phyloP scores from a whole-genome alignment of 1,139 yeast genomes.

The Hemisphaericaspora lyxosophila region DNA sequence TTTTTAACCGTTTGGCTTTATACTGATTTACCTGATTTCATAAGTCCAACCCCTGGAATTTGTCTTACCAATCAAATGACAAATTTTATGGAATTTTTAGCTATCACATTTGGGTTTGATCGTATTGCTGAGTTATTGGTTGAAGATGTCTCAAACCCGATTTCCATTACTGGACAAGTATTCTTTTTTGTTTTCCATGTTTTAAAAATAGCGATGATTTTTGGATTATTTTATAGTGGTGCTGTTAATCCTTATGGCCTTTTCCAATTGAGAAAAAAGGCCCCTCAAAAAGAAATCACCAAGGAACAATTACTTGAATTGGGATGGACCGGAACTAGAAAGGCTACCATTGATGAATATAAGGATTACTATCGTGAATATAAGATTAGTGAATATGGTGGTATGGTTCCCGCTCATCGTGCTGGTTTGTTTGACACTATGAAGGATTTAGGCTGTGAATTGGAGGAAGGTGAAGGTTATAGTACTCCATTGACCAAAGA shows the following conservation, averaged over 20 bases:
- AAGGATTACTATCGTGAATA: slow-evolving; percentile 66
- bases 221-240: slow-evolving; percentile 63
- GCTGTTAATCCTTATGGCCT: slow-evolving; percentile 66
- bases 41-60: slow-evolving; percentile 90
- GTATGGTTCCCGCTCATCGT: slow-evolving; percentile 75
- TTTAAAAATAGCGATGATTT: slow-evolving; percentile 58
- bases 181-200: slow-evolving; percentile 71
- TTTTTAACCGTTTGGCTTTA: slow-evolving; percentile 73
- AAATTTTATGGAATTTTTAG: slow-evolving; percentile 32
- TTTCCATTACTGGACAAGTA: slow-evolving; percentile 54
- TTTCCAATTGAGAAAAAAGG: slow-evolving; percentile 27
- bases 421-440: slow-evolving; percentile 66
- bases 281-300: slow-evolving; percentile 39
- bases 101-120: slow-evolving; percentile 32
- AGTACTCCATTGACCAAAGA: slow-evolving; percentile 52
- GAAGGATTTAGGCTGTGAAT: slow-evolving; percentile 57
- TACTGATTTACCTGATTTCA: slow-evolving; percentile 84
- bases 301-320: slow-evolving; percentile 59
- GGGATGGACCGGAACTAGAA: slow-evolving; percentile 94
- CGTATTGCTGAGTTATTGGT: slow-evolving; percentile 46
- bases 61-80: slow-evolving; percentile 71
- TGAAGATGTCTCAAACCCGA: slow-evolving; percentile 44
- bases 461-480: slow-evolving; percentile 82
- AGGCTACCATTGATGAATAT: slow-evolving; percentile 70
- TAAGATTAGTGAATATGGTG: slow-evolving; percentile 69